Percentiles rank a stretch among this genome's conserved stretches.
phyloP scores from a whole-genome alignment of 129 eudicot species.

The Ambrosia trifida region DNA sequence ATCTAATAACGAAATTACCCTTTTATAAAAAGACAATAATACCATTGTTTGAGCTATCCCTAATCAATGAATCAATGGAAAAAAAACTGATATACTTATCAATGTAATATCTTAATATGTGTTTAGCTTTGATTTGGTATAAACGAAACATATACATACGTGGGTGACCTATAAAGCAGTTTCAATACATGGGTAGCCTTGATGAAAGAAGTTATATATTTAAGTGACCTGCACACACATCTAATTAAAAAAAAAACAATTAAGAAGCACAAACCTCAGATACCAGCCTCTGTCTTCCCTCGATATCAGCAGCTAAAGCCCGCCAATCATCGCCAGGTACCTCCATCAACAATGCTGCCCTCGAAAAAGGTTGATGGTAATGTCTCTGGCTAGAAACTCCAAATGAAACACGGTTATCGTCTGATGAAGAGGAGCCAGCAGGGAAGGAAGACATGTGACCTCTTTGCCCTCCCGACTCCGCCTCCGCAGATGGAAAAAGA shows the following conservation, averaged over 20 bases:
- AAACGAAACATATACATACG: neutral
- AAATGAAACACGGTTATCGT: slow-evolving; percentile 41
- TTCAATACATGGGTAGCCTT: neutral
- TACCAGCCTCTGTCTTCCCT: slow-evolving; percentile 77
- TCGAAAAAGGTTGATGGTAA: slow-evolving; percentile 37
- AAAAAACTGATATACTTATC: neutral
- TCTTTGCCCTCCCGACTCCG: slow-evolving; percentile 56
- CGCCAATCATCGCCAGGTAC: slow-evolving; percentile 66
- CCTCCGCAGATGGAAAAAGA: slow-evolving; percentile 55
- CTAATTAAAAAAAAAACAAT: neutral
- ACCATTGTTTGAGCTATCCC: neutral
- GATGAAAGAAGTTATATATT: neutral
- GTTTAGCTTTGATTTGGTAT: neutral
- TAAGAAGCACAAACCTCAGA: slow-evolving; percentile 47
- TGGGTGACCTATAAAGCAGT: neutral
- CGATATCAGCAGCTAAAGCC: slow-evolving; percentile 62
- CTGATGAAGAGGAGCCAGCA: slow-evolving; percentile 43
- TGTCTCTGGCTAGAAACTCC: slow-evolving; percentile 40
- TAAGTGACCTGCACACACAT: neutral
- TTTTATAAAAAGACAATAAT: neutral
- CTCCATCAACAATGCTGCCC: slow-evolving; percentile 54
- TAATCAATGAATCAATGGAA: neutral
- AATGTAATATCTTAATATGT: neutral
- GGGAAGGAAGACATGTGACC: slow-evolving; percentile 33
- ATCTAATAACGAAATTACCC: neutral